A percentile compares a stretch with the other conserved stretches of the same genome.
Evolutionary conservation across 2,329 filamentous ascomycete species (phyloP).

Genomic region (Fusarium citri): DNA sequence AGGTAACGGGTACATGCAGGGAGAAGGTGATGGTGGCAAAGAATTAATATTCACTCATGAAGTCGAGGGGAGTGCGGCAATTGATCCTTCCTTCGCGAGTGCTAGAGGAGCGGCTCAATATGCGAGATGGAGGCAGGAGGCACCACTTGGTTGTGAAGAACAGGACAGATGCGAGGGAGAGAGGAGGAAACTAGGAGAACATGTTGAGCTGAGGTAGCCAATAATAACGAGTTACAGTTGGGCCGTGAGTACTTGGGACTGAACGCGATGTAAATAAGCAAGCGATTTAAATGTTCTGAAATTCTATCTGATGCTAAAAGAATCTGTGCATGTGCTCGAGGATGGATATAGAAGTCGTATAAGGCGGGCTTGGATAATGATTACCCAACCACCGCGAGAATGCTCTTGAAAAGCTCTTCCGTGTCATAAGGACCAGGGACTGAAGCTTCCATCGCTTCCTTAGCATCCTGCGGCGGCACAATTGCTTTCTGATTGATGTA

Average conservation of each 20-base stretch:
- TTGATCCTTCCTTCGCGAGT: not conserved
- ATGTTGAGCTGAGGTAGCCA: not conserved
- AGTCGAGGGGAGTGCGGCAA: too few species aligned
- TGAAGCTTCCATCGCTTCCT: not conserved
- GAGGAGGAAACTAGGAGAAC: not conserved
- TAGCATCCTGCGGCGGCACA: not conserved
- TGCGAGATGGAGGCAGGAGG: constrained; percentile 7
- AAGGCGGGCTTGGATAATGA: too few species aligned
- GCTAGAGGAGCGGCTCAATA: constrained; percentile 3
- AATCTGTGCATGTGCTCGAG: too few species aligned
- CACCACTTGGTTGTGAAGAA: not conserved
- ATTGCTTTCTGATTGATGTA: constrained; percentile 48
- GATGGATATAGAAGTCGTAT: too few species aligned
- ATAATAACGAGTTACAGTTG: too few species aligned
- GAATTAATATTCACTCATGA: not conserved
- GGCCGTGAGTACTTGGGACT: too few species aligned
- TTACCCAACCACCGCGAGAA: not conserved
- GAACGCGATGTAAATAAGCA: too few species aligned
- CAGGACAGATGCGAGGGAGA: not conserved
- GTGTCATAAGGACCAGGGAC: not conserved
- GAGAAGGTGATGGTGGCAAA: not conserved
- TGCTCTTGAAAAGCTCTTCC: not conserved
- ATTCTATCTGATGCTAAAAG: too few species aligned
- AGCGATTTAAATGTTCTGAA: too few species aligned
- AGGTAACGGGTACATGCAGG: not conserved